phyloP scores from a whole-genome alignment of 2,329 filamentous ascomycete genomes.

The Lomentospora prolificans region DNA sequence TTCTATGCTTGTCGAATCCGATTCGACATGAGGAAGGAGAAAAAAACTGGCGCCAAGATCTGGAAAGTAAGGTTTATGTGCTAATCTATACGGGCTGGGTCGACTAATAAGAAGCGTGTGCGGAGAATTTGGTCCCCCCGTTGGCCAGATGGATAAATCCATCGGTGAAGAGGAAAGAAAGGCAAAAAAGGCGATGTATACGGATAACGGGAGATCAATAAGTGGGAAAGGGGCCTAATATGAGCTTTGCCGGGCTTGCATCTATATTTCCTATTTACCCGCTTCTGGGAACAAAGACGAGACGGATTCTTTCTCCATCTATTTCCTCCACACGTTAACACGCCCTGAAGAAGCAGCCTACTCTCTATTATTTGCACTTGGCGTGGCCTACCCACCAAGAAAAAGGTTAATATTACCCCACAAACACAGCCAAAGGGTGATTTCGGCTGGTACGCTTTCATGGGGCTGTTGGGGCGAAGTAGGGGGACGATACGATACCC shows the following conservation, averaged over 20 bases:
- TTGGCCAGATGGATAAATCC: conserved; percentile 4
- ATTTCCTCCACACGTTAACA: too few species aligned
- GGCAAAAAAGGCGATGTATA: not conserved
- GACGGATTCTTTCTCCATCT: not conserved
- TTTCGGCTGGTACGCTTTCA: not conserved
- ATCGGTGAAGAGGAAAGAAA: conserved; percentile 4
- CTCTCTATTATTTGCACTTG: too few species aligned
- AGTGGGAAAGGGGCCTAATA: not conserved
- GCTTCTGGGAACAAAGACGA: not conserved
- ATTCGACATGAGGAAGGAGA: too few species aligned
- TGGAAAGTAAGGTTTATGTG: not conserved
- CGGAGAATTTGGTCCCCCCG: conserved; percentile 2
- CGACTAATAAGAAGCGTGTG: too few species aligned
- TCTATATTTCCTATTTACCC: not conserved
- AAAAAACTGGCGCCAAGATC: not conserved
- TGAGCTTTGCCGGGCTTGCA: not conserved
- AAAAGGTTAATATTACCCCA: not conserved
- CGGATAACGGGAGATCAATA: too few species aligned
- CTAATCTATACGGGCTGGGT: not conserved
- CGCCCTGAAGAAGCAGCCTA: too few species aligned
- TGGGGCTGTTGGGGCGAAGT: not conserved
- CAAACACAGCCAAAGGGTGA: not conserved
- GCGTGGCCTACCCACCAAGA: too few species aligned
- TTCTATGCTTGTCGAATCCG: too few species aligned
- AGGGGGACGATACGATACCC: too few species aligned